Evolutionary conservation across 169 alveolate genomes (phyloP), one percentile per base, ranked within the genome.

Genomic region (Plasmodium yoelii): DNA sequence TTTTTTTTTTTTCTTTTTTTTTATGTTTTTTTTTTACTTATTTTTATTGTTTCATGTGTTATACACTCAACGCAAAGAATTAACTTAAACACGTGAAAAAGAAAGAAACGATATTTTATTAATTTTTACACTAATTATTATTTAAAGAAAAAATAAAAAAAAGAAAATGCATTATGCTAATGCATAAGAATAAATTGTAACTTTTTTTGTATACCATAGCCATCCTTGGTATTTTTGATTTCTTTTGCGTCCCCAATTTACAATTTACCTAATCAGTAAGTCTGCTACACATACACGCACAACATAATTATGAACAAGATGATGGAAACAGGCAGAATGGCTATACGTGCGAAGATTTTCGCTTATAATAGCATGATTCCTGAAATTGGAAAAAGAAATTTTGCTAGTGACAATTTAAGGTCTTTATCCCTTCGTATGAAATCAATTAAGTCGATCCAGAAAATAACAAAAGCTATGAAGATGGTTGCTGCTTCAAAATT

Each of bases 401-500:
- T 93, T 77, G 94, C 94, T 18, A 93, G 96, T 60, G 96, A 94
- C 46, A 94, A 92, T 57, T 90, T 93, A 53, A 94, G 95, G 91
- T 94, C 95, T 28, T 94, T 95, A 49, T 93, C 96, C 64, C 94
- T 92, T 22, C 96, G 99, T 73, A 96, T 97, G 96, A 96, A 96
- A 93, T 96, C 99, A 2, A 98, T 97, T 70, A 95, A 93, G 68
- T 95, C 98, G 18, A 97, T 97, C 88, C 98, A 96, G 88, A 97
- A 97, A 97, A 93, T 93, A 46, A 93, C 95, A 24, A 96, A 96
- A 90, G 98, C 99, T 87, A 97, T 96, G 98, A 96, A 97, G 95
- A 97, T 97, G 99, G 98, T 97, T 91, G 99, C 99, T 22, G 98
- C 99, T n/a, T 94, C 99, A 15, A 97, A 97, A 74, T 96, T 97